A percentile compares a stretch with the other conserved stretches of the same genome.
phyloP scores from a whole-genome alignment of 2,329 filamentous ascomycete species.

The Aspergillus piperis region DNA sequence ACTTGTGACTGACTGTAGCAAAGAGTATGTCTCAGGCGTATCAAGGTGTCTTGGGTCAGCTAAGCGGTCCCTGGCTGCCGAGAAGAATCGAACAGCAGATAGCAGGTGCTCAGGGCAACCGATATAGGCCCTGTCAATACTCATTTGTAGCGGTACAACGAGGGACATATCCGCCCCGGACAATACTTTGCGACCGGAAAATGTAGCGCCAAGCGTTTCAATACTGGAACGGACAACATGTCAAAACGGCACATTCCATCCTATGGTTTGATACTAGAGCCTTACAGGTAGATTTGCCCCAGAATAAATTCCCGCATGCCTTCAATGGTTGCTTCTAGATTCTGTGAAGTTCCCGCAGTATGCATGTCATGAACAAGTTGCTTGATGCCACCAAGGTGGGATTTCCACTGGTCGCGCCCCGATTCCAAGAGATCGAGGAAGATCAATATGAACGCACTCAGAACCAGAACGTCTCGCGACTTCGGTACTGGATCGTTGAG shows the following conservation, averaged over 20 bases:
- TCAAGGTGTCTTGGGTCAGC: background rate
- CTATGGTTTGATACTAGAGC: background rate
- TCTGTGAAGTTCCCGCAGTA: background rate
- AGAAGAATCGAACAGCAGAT: conserved; percentile 14
- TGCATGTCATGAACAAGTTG: background rate
- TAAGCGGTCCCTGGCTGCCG: conserved; percentile 9
- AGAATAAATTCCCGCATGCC: background rate
- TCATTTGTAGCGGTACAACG: background rate
- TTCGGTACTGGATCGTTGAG: conserved; percentile 4
- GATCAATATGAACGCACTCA: conserved; percentile 21
- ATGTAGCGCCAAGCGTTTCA: background rate
- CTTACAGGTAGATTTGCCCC: conserved; percentile 10
- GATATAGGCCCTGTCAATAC: conserved; percentile 13
- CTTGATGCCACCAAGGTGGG: conserved; percentile 18
- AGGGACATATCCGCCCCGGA: background rate
- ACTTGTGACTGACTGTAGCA: background rate
- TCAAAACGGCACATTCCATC: background rate
- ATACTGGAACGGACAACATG: background rate
- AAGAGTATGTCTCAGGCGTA: background rate
- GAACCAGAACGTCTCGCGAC: conserved; percentile 14
- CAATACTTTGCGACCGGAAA: background rate
- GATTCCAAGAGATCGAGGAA: conserved; percentile 24
- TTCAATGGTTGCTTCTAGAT: background rate
- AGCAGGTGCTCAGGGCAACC: conserved; percentile 17
- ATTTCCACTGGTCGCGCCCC: conserved; percentile 21